Percentiles rank a stretch among this genome's conserved stretches.
Evolutionary conservation across 495 filamentous ascomycete genomes (phyloP).

Genomic region (Penicillium angulare): DNA sequence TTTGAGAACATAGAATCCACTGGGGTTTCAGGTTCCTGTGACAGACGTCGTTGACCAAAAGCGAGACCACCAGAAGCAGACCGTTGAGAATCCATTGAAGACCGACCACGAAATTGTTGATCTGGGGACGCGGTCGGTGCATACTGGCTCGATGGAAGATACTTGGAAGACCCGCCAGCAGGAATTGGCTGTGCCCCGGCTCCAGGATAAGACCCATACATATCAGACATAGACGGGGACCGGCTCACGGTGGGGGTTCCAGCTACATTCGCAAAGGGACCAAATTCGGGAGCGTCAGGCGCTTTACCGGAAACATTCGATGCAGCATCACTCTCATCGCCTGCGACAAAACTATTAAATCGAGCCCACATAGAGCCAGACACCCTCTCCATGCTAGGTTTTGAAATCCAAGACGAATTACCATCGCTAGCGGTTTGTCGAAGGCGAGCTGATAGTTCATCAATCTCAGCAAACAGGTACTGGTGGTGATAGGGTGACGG

Average conservation of each 20-base stretch:
- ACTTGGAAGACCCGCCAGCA: conserved; percentile 54
- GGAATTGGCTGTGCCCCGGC: conserved; percentile 35
- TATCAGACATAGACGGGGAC: conserved; percentile 69
- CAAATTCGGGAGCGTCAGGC: conserved; percentile 52
- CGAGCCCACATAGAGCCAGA: conserved; percentile 82
- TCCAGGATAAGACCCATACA: conserved; percentile 63
- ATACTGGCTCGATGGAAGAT: conserved; percentile 57
- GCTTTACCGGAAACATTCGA: conserved; percentile 58
- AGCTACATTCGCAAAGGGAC: conserved; percentile 78
- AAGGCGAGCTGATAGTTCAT: conserved; percentile 79
- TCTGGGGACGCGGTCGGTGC: conserved; percentile 50
- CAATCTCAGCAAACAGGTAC: conserved; percentile 67
- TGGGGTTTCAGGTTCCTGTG: conserved; percentile 36
- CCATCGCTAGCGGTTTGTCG: conserved; percentile 77
- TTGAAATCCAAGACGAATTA: conserved; percentile 77
- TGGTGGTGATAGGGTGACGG: conserved; percentile 81
- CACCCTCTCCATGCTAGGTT: conserved; percentile 92
- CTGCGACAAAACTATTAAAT: conserved; percentile 93
- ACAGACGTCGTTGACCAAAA: conserved; percentile 38
- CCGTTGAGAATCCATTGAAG: conserved; percentile 48
- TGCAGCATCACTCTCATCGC: conserved; percentile 71
- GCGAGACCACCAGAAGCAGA: conserved; percentile 31
- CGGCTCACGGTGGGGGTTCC: conserved; percentile 83
- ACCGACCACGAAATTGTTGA: conserved; percentile 41
- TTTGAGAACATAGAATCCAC: conserved; percentile 35